phyloP scores from a whole-genome alignment of 345 rosid genomes.

The Zanthoxylum bungeanum region DNA sequence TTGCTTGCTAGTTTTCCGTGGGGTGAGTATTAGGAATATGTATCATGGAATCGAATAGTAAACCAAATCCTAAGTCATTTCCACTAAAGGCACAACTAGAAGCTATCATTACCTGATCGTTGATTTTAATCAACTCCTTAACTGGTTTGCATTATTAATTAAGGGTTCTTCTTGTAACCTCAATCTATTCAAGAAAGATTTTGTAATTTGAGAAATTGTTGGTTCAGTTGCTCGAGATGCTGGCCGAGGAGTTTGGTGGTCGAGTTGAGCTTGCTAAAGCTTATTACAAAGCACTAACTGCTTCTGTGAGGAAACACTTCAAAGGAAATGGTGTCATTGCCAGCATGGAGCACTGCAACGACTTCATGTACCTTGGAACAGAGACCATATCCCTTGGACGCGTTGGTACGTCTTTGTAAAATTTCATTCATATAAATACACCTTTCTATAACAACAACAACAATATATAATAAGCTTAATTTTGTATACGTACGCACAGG shows the following conservation, averaged over 20 bases:
- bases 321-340: conserved; percentile 61
- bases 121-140: too few relatives aligned
- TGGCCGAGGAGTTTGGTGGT: conserved; percentile 54
- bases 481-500: conserved; percentile 20
- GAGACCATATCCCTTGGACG: conserved; percentile 58
- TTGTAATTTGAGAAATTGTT: background rate
- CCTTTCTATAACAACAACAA: background rate
- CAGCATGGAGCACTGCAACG: conserved; percentile 65
- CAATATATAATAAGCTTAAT: background rate
- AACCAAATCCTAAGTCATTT: too few relatives aligned
- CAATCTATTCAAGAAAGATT: background rate
- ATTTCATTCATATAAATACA: background rate
- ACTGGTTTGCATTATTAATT: background rate
- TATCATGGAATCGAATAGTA: too few relatives aligned
- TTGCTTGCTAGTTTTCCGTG: background rate
- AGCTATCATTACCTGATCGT: too few relatives aligned
- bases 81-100: too few relatives aligned
- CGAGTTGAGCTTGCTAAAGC: conserved; percentile 57
- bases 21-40: background rate
- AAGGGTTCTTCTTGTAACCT: background rate
- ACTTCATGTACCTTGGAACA: conserved; percentile 63
- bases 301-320: conserved; percentile 52
- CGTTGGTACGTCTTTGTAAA: conserved; percentile 35
- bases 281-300: conserved; percentile 51
- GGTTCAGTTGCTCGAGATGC: conserved; percentile 48